A percentile compares a stretch with the other conserved stretches of the same genome.
Conservation (phyloP, 305 asterid species). For the Fraxinus paxiana region DNA sequence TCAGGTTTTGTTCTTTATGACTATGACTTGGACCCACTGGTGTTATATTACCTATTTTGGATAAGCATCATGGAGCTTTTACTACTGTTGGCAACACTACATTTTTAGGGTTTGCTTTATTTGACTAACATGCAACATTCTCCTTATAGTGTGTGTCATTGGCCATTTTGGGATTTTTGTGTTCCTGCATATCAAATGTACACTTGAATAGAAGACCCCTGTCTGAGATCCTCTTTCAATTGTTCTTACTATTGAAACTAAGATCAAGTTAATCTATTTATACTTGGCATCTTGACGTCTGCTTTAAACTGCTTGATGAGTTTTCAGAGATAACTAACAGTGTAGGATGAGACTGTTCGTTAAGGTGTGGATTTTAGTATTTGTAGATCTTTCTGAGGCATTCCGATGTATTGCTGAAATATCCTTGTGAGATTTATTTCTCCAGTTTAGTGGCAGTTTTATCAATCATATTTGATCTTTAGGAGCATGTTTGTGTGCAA, state of each 20-base stretch:
- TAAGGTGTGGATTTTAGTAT: background rate
- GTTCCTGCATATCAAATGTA: background rate
- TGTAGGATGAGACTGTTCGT: background rate
- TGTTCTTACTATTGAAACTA: background rate
- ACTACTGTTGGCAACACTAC: background rate
- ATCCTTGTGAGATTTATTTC: background rate
- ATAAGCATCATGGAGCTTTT: background rate
- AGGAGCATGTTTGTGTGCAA: background rate
- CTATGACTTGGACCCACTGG: background rate
- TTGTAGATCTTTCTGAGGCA: background rate
- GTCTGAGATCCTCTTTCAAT: background rate
- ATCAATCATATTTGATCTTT: background rate
- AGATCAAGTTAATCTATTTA: constrained; percentile 1
- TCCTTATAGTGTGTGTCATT: background rate
- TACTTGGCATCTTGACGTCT: background rate
- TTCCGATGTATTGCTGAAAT: background rate
- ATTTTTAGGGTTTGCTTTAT: background rate
- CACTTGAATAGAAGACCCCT: background rate
- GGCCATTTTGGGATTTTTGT: background rate
- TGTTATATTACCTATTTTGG: background rate
- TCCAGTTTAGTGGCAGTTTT: background rate
- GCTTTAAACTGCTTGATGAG: background rate
- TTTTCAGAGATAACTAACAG: background rate
- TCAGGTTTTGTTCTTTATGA: background rate
- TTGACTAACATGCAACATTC: background rate